A percentile compares a stretch with the other conserved stretches of the same genome.
phyloP scores from a whole-genome alignment of 176 grass and related monocot species.

The Oryza officinalis region DNA sequence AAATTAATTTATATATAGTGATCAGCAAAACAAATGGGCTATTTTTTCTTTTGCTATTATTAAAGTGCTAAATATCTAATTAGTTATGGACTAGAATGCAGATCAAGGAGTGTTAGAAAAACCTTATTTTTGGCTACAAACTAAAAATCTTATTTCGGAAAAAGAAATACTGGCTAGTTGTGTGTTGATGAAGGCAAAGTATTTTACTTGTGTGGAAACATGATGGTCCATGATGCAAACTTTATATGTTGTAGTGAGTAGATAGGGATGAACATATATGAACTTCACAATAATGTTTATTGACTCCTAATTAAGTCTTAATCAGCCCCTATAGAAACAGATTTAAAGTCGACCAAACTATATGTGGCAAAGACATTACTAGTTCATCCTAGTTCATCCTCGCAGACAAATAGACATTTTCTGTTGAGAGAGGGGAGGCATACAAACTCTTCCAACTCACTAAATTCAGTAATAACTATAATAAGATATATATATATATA shows the following conservation, averaged over 20 bases:
- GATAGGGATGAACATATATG: not conserved
- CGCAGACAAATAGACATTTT: not conserved
- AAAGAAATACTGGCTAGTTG: not conserved
- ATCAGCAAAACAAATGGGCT: not conserved
- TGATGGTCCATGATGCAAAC: not conserved
- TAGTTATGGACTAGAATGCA: not conserved
- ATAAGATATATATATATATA: too few species aligned
- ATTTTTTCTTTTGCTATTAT: not conserved
- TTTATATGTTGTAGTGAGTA: not conserved
- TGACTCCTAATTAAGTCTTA: not conserved
- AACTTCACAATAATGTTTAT: not conserved
- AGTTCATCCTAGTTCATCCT: not conserved
- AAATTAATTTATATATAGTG: not conserved
- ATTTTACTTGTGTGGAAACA: not conserved
- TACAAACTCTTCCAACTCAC: not conserved
- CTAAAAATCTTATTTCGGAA: not conserved
- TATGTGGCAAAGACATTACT: not conserved
- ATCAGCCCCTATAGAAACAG: not conserved
- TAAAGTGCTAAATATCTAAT: not conserved
- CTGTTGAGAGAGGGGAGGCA: not conserved
- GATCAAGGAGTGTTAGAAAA: not conserved
- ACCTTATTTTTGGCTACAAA: not conserved
- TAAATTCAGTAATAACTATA: too few species aligned
- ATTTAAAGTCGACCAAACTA: not conserved
- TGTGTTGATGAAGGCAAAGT: not conserved